Percentiles rank a stretch among this genome's conserved stretches.
These are phyloP conservation scores for Mycena metata DNA, from an alignment of 768 basidiomycete species.

Conservation along the genomic window DNA sequence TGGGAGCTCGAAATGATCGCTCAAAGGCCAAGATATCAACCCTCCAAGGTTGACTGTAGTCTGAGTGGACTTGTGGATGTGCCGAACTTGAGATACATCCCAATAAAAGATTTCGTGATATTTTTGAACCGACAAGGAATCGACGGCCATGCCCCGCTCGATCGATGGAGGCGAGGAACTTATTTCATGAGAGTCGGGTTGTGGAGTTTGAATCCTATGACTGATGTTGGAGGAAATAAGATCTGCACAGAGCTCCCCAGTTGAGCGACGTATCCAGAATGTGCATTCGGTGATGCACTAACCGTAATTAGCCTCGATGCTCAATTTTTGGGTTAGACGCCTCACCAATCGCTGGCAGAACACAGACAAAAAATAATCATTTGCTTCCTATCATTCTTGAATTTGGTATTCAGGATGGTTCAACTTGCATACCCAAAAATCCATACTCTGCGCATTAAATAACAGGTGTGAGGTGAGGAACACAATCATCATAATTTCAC, in stretches of 20 bases:
- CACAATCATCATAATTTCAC: neutral
- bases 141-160: neutral
- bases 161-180: neutral
- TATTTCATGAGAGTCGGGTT: neutral
- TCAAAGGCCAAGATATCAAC: neutral
- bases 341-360: neutral
- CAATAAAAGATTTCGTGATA: conserved; percentile 4
- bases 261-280: conserved; percentile 13
- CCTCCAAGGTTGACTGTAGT: neutral
- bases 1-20: neutral
- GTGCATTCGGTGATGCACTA: neutral
- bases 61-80: neutral
- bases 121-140: neutral
- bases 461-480: neutral
- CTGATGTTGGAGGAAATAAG: neutral
- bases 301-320: neutral
- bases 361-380: neutral
- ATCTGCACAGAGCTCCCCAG: neutral
- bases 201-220: neutral
- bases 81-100: neutral
- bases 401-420: neutral
- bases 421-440: neutral
- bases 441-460: neutral
- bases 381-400: neutral
- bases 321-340: neutral